These are phyloP conservation scores for Vachellia collinsii DNA, from an alignment of 306 rosid genomes.

Conservation along the genomic window DNA sequence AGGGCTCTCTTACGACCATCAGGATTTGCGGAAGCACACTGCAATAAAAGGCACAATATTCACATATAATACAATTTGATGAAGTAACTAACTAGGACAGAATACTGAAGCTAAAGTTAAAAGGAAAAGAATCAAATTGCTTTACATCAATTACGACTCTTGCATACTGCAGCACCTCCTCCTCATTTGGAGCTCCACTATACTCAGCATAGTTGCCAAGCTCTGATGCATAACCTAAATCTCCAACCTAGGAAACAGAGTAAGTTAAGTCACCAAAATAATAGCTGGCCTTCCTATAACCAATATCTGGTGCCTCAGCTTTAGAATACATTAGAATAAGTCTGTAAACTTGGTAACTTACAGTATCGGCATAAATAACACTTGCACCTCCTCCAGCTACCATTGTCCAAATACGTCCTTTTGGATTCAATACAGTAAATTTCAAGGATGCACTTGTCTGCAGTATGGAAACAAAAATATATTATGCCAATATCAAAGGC, in stretches of 20 bases:
- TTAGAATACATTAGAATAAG: neutral
- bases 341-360: neutral
- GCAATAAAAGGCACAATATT: conserved; percentile 30
- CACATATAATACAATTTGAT: conserved; percentile 26
- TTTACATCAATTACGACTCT: conserved; percentile 85
- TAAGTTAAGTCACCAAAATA: neutral
- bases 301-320: neutral
- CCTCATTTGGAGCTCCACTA: conserved; percentile 96
- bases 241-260: neutral
- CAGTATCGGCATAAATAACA: neutral
- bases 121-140: conserved; percentile 1
- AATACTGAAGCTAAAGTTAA: conserved; percentile 29
- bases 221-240: conserved; percentile 83
- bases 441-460: no score
- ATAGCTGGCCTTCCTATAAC: neutral
- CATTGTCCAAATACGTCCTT: no score
- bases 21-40: conserved; percentile 87
- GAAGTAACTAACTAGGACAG: conserved; percentile 7
- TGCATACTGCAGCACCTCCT: conserved; percentile 91
- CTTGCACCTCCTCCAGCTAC: no score
- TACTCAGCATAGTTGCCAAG: conserved; percentile 95
- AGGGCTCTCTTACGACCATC: conserved; percentile 91
- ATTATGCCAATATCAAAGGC: neutral
- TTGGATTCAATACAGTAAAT: no score
- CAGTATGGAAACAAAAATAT: neutral